Evolutionary conservation across 1,284 basidiomycete species (phyloP).

Genomic region (Takashimella koratensis): DNA sequence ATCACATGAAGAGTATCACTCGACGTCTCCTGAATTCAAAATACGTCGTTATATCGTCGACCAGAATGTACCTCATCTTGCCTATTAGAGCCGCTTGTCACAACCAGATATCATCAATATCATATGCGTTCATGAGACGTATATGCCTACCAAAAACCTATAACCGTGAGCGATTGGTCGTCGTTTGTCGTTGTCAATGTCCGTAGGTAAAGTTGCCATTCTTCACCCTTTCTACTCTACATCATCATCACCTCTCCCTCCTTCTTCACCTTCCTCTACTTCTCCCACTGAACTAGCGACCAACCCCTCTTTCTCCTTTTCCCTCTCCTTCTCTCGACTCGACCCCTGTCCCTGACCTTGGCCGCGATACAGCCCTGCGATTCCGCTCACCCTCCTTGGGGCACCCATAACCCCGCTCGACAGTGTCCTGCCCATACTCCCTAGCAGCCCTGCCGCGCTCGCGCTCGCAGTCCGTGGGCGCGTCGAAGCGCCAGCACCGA

Average conservation of each 20-base stretch:
- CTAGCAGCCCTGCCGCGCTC: slow-evolving; percentile 12
- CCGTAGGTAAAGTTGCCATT: too few species aligned
- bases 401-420: slow-evolving; percentile 32
- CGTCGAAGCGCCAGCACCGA: too few species aligned
- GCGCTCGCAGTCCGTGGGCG: slow-evolving; percentile 1
- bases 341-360: neutral
- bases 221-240: neutral
- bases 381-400: slow-evolving; percentile 18
- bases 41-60: too few species aligned
- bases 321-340: neutral
- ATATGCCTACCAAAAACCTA: too few species aligned
- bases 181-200: too few species aligned
- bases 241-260: neutral
- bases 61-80: too few species aligned
- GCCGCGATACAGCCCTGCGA: slow-evolving; percentile 14
- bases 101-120: too few species aligned
- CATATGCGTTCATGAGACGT: too few species aligned
- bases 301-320: neutral
- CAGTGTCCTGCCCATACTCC: slow-evolving; percentile 26
- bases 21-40: neutral
- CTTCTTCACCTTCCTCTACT: neutral
- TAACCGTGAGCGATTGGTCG: too few species aligned
- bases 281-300: too few species aligned
- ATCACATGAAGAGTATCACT: neutral
- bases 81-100: too few species aligned